Conservation (phyloP, 345 rosid species). For the Luvunga scandens region DNA sequence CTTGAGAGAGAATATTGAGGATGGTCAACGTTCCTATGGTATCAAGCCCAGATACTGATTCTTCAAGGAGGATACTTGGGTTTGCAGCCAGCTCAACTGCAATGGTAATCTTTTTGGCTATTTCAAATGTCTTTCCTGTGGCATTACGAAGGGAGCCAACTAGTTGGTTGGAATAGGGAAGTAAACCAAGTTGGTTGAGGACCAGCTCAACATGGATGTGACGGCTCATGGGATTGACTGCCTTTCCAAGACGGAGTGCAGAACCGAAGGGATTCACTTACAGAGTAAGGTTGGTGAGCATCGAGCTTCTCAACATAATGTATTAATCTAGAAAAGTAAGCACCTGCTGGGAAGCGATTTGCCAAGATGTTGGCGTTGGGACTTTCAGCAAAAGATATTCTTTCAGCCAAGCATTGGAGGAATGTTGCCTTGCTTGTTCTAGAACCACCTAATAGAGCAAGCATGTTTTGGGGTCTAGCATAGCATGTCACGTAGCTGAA, state of each 20-base stretch:
- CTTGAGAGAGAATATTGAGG: conserved; percentile 23
- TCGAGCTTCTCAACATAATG: conserved; percentile 32
- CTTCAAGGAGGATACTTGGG: conserved; percentile 34
- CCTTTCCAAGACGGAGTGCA: conserved; percentile 27
- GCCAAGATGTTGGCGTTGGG: conserved; percentile 10
- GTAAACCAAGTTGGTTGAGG: conserved; percentile 29
- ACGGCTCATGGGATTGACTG: conserved; percentile 1
- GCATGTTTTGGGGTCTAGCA: conserved; percentile 21
- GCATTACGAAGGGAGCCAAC: conserved; percentile 21
- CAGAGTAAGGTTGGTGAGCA: conserved; percentile 33
- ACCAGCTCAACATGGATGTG: conserved; percentile 34
- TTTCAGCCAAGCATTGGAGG: conserved; percentile 36
- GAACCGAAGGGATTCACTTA: conserved; percentile 40
- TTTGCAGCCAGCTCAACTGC: conserved; percentile 36
- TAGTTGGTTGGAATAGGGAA: conserved; percentile 31
- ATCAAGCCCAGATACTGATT: conserved; percentile 27
- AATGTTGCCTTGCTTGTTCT: conserved; percentile 16
- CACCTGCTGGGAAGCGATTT: conserved; percentile 13
- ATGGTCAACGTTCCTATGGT: conserved; percentile 15
- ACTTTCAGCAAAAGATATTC: conserved; percentile 9
- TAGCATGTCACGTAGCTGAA: conserved; percentile 29
- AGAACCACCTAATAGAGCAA: conserved; percentile 27
- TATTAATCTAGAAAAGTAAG: conserved; percentile 19
- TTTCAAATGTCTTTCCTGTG: conserved; percentile 31
- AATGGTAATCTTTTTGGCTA: conserved; percentile 35